Conservation (phyloP, 345 rosid genomes). For the Microcos paniculata region DNA sequence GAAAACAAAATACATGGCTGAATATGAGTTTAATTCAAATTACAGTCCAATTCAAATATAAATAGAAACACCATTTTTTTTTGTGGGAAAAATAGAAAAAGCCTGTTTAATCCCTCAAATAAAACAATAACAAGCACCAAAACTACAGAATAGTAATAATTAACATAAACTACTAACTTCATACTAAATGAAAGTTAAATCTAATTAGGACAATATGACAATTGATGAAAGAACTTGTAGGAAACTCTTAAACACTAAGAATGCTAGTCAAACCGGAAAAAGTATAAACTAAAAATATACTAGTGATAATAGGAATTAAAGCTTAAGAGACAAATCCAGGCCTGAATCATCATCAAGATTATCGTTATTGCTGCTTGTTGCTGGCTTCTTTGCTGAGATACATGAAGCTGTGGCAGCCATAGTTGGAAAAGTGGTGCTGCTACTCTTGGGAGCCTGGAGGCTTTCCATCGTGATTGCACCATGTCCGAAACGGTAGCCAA, state of each 20-base stretch:
- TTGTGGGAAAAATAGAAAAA: too few species aligned
- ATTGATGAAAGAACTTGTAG: neutral
- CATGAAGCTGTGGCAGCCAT: neutral
- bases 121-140: neutral
- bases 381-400: neutral
- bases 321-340: constrained; percentile 32
- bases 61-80: too few species aligned
- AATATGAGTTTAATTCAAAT: neutral
- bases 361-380: neutral
- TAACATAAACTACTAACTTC: neutral
- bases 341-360: constrained; percentile 11
- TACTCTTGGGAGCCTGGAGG: constrained; percentile 11
- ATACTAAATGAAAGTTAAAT: neutral
- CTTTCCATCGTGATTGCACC: constrained; percentile 14
- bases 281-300: neutral
- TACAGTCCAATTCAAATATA: neutral
- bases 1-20: neutral
- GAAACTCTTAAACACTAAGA: neutral
- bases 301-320: constrained; percentile 1
- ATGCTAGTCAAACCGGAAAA: neutral
- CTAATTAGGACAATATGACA: neutral
- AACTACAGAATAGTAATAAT: neutral
- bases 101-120: neutral
- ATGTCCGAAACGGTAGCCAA: constrained; percentile 11
- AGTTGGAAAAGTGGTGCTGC: neutral